Evolutionary conservation across 352 stramenopile species (phyloP).

Genomic region (Phytophthora pinifolia): DNA sequence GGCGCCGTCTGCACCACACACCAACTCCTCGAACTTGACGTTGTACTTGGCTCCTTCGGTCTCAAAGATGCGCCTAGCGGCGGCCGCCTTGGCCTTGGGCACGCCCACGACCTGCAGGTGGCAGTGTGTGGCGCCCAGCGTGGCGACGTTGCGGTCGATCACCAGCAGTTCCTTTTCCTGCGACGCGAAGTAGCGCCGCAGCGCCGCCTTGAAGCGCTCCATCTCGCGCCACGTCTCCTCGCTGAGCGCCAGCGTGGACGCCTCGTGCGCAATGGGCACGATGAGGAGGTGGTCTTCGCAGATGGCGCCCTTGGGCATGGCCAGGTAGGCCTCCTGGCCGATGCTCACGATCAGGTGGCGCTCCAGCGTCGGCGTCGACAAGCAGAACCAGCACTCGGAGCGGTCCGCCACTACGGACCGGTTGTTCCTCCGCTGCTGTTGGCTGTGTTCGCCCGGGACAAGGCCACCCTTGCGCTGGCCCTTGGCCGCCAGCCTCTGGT

Average conservation of each 20-base stretch:
- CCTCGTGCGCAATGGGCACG: constrained; percentile 76
- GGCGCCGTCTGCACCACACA: constrained; percentile 5
- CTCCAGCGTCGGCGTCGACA: constrained; percentile 75
- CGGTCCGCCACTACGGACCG: constrained; percentile 46
- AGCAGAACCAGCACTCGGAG: constrained; percentile 86
- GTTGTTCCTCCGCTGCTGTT: constrained; percentile 29
- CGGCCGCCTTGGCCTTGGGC: constrained; percentile 41
- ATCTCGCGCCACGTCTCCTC: constrained; percentile 50
- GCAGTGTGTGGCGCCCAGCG: constrained; percentile 69
- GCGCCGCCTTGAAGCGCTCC: constrained; percentile 60
- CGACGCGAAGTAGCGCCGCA: constrained; percentile 61
- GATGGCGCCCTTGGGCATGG: constrained; percentile 82
- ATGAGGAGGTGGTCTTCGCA: constrained; percentile 76
- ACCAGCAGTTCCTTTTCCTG: constrained; percentile 75
- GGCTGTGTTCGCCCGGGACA: constrained; percentile 26
- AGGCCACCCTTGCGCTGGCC: constrained; percentile 52
- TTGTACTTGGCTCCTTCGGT: constrained; percentile 74
- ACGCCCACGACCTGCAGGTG: constrained; percentile 77
- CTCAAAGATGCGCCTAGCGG: constrained; percentile 50
- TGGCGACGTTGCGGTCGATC: constrained; percentile 79
- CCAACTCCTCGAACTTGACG: constrained; percentile 61
- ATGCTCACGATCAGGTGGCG: constrained; percentile 85
- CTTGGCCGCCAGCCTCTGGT: constrained; percentile 57
- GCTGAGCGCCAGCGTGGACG: constrained; percentile 52
- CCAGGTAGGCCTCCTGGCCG: constrained; percentile 74